Percentiles rank a stretch among this genome's conserved stretches.
phyloP scores from a whole-genome alignment of 2,329 filamentous ascomycete species.

The Magnaporthiopsis rhizophila region DNA sequence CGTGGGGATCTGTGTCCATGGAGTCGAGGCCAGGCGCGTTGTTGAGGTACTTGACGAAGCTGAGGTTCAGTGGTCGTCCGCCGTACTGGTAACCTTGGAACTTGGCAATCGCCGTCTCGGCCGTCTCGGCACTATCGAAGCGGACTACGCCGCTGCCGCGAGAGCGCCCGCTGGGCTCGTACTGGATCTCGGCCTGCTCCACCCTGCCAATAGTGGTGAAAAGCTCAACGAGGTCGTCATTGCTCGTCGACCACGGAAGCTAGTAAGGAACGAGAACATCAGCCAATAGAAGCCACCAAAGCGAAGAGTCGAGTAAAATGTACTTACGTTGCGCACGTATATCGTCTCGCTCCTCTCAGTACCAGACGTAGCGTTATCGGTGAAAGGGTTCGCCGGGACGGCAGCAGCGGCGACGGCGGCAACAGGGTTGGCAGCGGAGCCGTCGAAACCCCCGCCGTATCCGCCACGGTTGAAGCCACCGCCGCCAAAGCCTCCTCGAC shows the following conservation, averaged over 20 bases:
- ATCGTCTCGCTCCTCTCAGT: slow-evolving; percentile 78
- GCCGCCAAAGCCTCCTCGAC: slow-evolving; percentile 34
- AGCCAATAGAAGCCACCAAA: slow-evolving; percentile 9
- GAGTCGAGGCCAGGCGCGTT: slow-evolving; percentile 50
- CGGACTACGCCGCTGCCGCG: slow-evolving; percentile 94
- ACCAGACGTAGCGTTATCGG: slow-evolving; percentile 80
- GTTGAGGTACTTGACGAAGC: slow-evolving; percentile 79
- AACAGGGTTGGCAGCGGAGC: slow-evolving; percentile 37
- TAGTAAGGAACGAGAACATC: slow-evolving; percentile 28
- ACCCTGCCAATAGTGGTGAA: slow-evolving; percentile 98
- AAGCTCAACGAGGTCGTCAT: slow-evolving; percentile 91
- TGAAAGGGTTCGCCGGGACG: slow-evolving; percentile 64
- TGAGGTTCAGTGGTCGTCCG: slow-evolving; percentile 84
- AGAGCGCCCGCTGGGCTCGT: slow-evolving; percentile 92
- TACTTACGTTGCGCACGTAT: slow-evolving; percentile 91
- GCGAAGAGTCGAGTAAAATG: not conserved
- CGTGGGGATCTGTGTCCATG: slow-evolving; percentile 76
- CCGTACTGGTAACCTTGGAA: slow-evolving; percentile 98
- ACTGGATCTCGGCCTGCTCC: slow-evolving; percentile 97
- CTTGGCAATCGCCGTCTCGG: slow-evolving; percentile 90
- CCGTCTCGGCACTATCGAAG: slow-evolving; percentile 75
- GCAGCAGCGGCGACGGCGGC: slow-evolving; percentile 43
- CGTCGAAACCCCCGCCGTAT: slow-evolving; percentile 36
- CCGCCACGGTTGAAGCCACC: slow-evolving; percentile 37
- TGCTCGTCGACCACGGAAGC: slow-evolving; percentile 98